phyloP scores from a whole-genome alignment of 495 filamentous ascomycete genomes.

The Rostrohypoxylon terebratum region DNA sequence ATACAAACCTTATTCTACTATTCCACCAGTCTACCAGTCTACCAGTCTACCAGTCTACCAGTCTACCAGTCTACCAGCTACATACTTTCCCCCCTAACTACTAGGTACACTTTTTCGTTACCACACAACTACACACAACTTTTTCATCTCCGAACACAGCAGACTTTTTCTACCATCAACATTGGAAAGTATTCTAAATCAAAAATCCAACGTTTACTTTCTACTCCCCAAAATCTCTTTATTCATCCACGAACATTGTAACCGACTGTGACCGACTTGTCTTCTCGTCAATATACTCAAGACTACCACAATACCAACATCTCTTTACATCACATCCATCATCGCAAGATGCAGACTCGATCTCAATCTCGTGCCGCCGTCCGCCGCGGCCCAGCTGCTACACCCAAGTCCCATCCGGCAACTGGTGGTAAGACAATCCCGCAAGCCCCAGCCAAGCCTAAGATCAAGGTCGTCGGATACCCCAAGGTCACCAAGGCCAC shows the following conservation, averaged over 20 bases:
- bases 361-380: not conserved
- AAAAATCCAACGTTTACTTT: not conserved
- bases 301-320: not conserved
- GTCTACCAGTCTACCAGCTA: too few relatives aligned
- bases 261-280: too few relatives aligned
- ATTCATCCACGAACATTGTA: not conserved
- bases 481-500: not conserved
- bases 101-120: too few relatives aligned
- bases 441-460: not conserved
- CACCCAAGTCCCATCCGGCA: not conserved
- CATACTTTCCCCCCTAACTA: too few relatives aligned
- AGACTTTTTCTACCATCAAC: too few relatives aligned
- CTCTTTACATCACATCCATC: not conserved
- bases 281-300: not conserved
- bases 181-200: not conserved
- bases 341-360: not conserved
- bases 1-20: too few relatives aligned
- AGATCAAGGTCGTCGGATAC: not conserved
- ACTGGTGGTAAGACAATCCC: not conserved
- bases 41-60: too few relatives aligned
- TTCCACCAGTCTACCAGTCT: too few relatives aligned
- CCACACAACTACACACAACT: too few relatives aligned
- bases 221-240: not conserved
- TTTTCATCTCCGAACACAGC: too few relatives aligned
- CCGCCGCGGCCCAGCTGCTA: too few relatives aligned